A percentile compares a stretch with the other conserved stretches of the same genome.
Evolutionary conservation across 2,329 filamentous ascomycete species (phyloP).

Genomic region (Colletotrichum cuscutae): DNA sequence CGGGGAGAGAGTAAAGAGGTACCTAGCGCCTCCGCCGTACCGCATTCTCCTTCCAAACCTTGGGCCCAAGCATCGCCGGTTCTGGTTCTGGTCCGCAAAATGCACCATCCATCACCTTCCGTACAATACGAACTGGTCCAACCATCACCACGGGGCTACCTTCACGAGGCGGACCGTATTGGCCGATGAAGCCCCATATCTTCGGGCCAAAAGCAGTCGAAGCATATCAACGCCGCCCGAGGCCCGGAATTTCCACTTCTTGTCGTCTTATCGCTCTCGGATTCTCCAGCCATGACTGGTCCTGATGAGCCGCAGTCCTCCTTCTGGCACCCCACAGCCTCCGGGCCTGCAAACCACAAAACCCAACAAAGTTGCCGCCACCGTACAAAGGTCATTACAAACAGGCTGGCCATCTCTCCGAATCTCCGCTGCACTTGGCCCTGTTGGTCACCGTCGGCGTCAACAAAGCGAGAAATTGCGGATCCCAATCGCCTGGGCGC

Average conservation of each 20-base stretch:
- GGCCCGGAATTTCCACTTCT: background rate
- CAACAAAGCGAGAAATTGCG: constrained; percentile 23
- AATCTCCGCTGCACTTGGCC: constrained; percentile 24
- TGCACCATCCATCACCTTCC: no score
- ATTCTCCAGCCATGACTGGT: background rate
- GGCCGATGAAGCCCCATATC: background rate
- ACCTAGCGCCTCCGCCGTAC: background rate
- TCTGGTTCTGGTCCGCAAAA: background rate
- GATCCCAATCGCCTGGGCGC: constrained; percentile 9
- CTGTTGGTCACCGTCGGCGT: constrained; percentile 30
- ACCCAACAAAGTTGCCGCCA: background rate
- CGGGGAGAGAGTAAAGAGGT: background rate
- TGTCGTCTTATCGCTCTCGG: constrained; percentile 18
- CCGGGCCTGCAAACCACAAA: background rate
- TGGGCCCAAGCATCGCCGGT: background rate
- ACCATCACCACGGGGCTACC: background rate
- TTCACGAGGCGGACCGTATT: constrained; percentile 11
- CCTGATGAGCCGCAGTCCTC: background rate
- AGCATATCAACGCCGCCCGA: background rate
- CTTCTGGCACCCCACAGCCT: background rate
- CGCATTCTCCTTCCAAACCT: background rate
- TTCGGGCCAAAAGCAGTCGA: background rate
- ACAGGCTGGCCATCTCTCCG: constrained; percentile 12
- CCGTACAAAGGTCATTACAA: background rate
- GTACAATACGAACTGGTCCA: background rate